Base-by-base conservation (phyloP, 257 asterid genomes). In the Solanum ossicruentum region DNA sequence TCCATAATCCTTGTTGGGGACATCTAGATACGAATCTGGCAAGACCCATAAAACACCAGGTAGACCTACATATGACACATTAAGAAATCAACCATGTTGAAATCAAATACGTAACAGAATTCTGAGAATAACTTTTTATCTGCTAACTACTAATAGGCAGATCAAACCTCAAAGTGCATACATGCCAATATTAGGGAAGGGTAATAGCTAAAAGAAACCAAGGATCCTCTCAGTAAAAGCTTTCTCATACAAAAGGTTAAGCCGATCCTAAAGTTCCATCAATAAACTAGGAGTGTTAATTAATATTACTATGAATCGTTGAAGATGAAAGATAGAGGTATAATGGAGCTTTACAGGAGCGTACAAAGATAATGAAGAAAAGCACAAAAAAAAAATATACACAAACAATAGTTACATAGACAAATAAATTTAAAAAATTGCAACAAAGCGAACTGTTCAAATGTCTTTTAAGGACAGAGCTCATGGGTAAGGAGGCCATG, bases 21-120 rank as follows among this genome's bases (percentile, higher is more conserved):
- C 97, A 77, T 95, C 98, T 39, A 95, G 96, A 81, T 95, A 95
- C 17, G 98, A 93, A 86, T 95, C 98, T 17, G 98, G 98, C 85
- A 95, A 89, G 73, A 95, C 97, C 98, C 98, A 93, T 57, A 93
- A 85, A 69, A 95, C 98, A 61, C 95, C 96, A 16, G 98, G 93
- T 41, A 91, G 89, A 61, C 80, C 85, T 83, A 83, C 58, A 23
- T 65, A 61, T 45, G 12, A 43, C 73, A 39, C 41, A 36, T 36
- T 23, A 17, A 51, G 79, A 85, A 47, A 49, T 51, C 60, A 49
- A 49, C 49, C 81, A 49, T 15, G 43, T 26, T 49, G 81, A 23
- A 75, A 21, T 49, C n/a, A 23, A 15, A 75, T 75, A 36, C 41
- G 1, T 36, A 7, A 21, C 43, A 75, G 13, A 75, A 21, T 75